Conservation (phyloP, 148 eudicot genomes). For the Rhododendron kiyosumense region DNA sequence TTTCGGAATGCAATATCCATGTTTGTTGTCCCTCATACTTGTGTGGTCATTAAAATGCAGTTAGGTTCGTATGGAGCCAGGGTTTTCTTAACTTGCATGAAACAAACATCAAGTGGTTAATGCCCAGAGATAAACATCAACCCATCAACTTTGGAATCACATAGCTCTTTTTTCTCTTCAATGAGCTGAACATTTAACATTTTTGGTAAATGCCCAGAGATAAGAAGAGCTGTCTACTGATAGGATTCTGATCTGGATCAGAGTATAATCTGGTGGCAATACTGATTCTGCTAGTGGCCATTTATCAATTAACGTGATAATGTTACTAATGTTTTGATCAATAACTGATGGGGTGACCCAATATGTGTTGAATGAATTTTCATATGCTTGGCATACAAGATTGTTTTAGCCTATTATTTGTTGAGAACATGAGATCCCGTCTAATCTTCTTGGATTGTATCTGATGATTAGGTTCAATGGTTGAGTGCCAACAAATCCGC, state of each 20-base stretch:
- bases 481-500: background rate
- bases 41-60: background rate
- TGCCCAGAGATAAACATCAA: no score
- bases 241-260: background rate
- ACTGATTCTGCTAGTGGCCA: no score
- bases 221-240: background rate
- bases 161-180: background rate
- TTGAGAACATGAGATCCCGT: background rate
- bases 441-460: background rate
- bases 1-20: background rate
- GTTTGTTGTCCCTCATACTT: background rate
- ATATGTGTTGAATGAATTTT: background rate
- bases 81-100: background rate
- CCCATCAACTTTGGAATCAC: background rate
- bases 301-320: background rate
- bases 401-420: background rate
- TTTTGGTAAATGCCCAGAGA: background rate
- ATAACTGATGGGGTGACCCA: background rate
- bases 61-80: background rate
- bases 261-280: background rate
- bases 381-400: background rate
- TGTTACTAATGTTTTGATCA: background rate
- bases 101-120: background rate
- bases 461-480: background rate
- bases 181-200: background rate